These are phyloP conservation scores for Mycena vulgaris DNA, from an alignment of 768 basidiomycete species.

Conservation along the genomic window DNA sequence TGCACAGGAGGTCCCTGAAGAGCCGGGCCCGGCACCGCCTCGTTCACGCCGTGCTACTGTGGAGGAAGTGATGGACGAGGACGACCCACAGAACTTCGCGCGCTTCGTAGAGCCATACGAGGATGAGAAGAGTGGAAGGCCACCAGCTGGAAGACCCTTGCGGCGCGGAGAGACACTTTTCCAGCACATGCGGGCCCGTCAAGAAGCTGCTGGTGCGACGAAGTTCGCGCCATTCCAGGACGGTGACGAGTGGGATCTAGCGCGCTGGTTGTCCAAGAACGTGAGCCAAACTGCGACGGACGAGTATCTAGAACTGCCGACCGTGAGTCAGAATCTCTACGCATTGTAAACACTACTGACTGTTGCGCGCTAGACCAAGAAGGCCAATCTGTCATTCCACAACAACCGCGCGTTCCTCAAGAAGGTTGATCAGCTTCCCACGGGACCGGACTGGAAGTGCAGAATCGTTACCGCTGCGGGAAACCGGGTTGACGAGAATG, in stretches of 20 bases:
- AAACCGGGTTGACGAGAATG: conserved; percentile 12
- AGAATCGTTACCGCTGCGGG: conserved; percentile 38
- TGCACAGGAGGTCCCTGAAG: neutral
- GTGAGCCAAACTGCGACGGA: conserved; percentile 48
- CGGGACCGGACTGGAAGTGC: conserved; percentile 42
- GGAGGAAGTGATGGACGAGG: neutral
- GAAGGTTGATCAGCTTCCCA: conserved; percentile 41
- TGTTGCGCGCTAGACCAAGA: neutral
- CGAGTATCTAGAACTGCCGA: conserved; percentile 45
- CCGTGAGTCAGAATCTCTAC: neutral
- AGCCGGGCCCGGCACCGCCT: neutral
- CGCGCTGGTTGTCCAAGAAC: conserved; percentile 45
- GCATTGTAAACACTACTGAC: neutral
- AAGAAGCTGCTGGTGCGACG: neutral
- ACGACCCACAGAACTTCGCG: neutral
- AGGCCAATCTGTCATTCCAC: neutral
- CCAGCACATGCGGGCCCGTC: neutral
- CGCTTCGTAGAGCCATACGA: neutral
- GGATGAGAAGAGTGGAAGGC: too few species aligned
- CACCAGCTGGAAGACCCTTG: neutral
- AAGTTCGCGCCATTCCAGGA: neutral
- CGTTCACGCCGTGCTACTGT: neutral
- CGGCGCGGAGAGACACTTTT: neutral
- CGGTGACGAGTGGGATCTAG: conserved; percentile 48
- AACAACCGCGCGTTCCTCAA: neutral